A percentile compares a stretch with the other conserved stretches of the same genome.
These are phyloP conservation scores for Yamadazyma sp. DNA, from an alignment of 1,139 yeast genomes.

Conservation along the genomic window DNA sequence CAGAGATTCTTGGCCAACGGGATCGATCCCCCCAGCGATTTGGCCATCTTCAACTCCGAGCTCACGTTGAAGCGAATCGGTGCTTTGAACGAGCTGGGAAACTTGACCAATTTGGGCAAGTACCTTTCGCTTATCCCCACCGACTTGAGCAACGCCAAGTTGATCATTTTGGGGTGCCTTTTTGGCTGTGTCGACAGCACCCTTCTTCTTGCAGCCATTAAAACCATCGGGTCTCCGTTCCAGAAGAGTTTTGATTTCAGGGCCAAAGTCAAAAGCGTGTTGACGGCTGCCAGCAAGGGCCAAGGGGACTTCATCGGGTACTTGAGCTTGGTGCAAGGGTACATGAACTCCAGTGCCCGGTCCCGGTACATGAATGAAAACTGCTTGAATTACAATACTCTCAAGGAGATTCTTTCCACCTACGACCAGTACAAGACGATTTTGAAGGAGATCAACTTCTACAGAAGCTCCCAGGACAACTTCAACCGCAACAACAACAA, in stretches of 20 bases:
- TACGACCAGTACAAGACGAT: constrained; percentile 66
- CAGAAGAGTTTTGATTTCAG: constrained; percentile 60
- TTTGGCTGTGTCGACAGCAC: constrained; percentile 83
- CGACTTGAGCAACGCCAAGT: constrained; percentile 82
- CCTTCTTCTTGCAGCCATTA: constrained; percentile 70
- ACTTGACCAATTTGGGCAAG: constrained; percentile 75
- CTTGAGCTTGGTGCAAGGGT: constrained; percentile 56
- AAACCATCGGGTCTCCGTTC: constrained; percentile 76
- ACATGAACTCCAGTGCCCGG: constrained; percentile 27
- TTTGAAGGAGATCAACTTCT: constrained; percentile 74
- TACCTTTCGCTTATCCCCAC: constrained; percentile 82
- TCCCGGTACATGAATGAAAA: constrained; percentile 62
- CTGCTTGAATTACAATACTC: constrained; percentile 58
- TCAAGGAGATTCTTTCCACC: constrained; percentile 73
- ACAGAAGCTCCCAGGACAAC: constrained; percentile 24
- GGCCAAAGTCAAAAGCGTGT: constrained; percentile 56
- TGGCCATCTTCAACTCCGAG: constrained; percentile 63
- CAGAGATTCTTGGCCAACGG: constrained; percentile 69
- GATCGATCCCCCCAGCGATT: constrained; percentile 72
- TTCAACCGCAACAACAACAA: constrained; percentile 54
- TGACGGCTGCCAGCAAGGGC: constrained; percentile 36
- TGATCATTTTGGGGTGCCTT: constrained; percentile 73
- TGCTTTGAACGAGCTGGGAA: constrained; percentile 57
- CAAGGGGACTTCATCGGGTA: constrained; percentile 77
- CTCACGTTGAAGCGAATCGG: constrained; percentile 68